phyloP scores from a whole-genome alignment of 2,329 filamentous ascomycete species.

The Parastagonospora avenae region DNA sequence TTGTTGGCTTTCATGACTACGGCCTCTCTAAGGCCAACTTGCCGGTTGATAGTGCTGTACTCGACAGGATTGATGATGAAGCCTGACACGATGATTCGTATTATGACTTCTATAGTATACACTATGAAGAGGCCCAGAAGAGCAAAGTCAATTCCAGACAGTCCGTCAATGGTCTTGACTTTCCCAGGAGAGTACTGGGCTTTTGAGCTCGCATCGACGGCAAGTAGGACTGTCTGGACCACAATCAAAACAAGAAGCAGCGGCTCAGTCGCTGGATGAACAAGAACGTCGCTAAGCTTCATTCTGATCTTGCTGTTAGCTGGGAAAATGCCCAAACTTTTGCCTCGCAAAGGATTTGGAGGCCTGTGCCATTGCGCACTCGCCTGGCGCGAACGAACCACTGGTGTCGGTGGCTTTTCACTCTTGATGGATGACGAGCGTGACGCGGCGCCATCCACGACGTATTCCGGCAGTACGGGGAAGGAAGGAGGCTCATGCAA shows the following conservation, averaged over 20 bases:
- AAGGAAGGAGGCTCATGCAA: constrained; percentile 59
- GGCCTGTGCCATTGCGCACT: constrained; percentile 51
- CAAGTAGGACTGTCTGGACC: constrained; percentile 83
- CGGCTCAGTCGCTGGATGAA: constrained; percentile 86
- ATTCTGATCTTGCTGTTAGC: constrained; percentile 76
- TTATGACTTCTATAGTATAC: constrained; percentile 84
- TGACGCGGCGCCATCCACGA: constrained; percentile 48
- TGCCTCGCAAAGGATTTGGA: constrained; percentile 82
- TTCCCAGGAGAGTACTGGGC: constrained; percentile 63
- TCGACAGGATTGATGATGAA: constrained; percentile 88
- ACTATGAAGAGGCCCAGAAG: constrained; percentile 83
- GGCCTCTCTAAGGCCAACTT: constrained; percentile 73
- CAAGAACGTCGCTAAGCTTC: constrained; percentile 79
- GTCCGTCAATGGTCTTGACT: constrained; percentile 67
- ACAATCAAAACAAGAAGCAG: constrained; percentile 86
- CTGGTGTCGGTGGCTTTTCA: constrained; percentile 48
- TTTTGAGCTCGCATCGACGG: constrained; percentile 77
- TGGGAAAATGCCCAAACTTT: constrained; percentile 82
- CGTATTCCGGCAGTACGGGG: constrained; percentile 58
- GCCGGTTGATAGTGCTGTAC: constrained; percentile 87
- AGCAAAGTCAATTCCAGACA: constrained; percentile 74
- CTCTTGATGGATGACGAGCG: constrained; percentile 33
- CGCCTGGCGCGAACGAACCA: constrained; percentile 18
- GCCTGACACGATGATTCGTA: constrained; percentile 89
- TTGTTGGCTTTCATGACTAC: constrained; percentile 76